Percentiles rank a stretch among this genome's conserved stretches.
These are phyloP conservation scores for Neonectria ditissima DNA, from an alignment of 2,329 filamentous ascomycete genomes.

Conservation along the genomic window DNA sequence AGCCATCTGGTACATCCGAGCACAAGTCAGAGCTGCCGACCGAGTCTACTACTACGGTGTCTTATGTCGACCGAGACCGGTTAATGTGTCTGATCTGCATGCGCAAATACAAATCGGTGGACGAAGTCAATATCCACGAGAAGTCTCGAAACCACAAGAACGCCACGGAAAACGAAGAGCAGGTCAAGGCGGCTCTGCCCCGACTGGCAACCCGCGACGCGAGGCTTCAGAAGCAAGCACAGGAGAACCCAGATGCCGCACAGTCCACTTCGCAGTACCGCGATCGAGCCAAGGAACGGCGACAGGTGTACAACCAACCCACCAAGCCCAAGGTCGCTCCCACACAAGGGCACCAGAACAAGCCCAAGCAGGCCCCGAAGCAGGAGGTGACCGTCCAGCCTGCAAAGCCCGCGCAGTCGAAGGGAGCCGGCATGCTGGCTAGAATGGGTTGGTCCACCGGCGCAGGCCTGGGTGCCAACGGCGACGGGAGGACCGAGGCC, in stretches of 20 bases:
- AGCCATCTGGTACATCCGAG: conserved; percentile 15
- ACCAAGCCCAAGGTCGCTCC: conserved; percentile 63
- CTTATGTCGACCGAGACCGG: conserved; percentile 69
- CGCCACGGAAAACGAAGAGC: conserved; percentile 54
- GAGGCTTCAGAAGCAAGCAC: conserved; percentile 48
- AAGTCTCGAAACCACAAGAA: conserved; percentile 56
- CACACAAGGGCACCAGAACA: conserved; percentile 50
- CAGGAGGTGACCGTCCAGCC: conserved; percentile 36
- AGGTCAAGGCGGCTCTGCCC: conserved; percentile 62
- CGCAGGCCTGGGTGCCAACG: conserved; percentile 72
- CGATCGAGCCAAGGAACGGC: conserved; percentile 76
- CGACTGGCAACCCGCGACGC: conserved; percentile 55
- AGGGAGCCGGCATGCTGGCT: conserved; percentile 74
- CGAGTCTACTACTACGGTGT: conserved; percentile 45
- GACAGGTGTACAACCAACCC: conserved; percentile 71
- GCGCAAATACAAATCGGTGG: conserved; percentile 59
- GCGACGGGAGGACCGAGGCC: conserved; percentile 71
- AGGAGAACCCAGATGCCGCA: conserved; percentile 39
- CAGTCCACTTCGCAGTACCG: conserved; percentile 61
- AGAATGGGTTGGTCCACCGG: conserved; percentile 81
- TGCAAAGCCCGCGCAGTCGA: conserved; percentile 60
- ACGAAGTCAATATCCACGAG: conserved; percentile 58
- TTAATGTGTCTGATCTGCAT: conserved; percentile 60
- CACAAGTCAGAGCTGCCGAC: conserved; percentile 8
- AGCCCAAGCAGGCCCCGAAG: conserved; percentile 44